Conservation (phyloP, 306 rosid species). For the Phaseolus lunatus region DNA sequence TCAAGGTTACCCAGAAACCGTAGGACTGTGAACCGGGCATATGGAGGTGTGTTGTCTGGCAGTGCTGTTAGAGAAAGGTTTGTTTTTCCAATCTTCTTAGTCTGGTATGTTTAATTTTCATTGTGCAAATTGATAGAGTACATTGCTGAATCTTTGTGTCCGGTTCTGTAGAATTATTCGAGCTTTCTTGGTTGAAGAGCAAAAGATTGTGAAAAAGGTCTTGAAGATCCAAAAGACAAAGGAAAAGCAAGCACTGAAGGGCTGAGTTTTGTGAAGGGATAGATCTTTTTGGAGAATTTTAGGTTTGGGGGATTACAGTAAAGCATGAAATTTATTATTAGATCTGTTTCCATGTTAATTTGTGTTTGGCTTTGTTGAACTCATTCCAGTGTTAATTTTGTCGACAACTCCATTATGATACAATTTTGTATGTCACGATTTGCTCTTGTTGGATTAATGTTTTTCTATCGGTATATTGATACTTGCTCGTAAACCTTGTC, state of each 20-base stretch:
- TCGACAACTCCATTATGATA: conserved; percentile 47
- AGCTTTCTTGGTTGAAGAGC: conserved; percentile 73
- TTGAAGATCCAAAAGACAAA: conserved; percentile 71
- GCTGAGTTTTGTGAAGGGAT: conserved; percentile 36
- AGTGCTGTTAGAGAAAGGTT: conserved; percentile 74
- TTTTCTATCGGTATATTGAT: not conserved
- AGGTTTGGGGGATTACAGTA: conserved; percentile 39
- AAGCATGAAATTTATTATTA: conserved; percentile 12
- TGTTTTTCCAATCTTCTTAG: conserved; percentile 12
- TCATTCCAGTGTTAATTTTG: conserved; percentile 38
- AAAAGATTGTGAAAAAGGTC: conserved; percentile 73
- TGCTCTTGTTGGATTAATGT: conserved; percentile 23
- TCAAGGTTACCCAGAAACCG: conserved; percentile 67
- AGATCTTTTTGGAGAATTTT: conserved; percentile 43
- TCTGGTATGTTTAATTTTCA: not conserved
- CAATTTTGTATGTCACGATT: conserved; percentile 46
- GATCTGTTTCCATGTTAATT: conserved; percentile 37
- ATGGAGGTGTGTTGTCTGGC: conserved; percentile 69
- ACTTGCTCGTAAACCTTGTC: not conserved
- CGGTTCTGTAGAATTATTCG: conserved; percentile 57
- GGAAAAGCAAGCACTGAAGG: conserved; percentile 57
- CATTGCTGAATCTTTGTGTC: not conserved
- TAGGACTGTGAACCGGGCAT: conserved; percentile 70
- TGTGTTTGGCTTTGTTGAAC: conserved; percentile 37
- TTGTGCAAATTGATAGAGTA: not conserved